Conservation (phyloP, 2,329 filamentous ascomycete species). For the Shiraia bambusicola region DNA sequence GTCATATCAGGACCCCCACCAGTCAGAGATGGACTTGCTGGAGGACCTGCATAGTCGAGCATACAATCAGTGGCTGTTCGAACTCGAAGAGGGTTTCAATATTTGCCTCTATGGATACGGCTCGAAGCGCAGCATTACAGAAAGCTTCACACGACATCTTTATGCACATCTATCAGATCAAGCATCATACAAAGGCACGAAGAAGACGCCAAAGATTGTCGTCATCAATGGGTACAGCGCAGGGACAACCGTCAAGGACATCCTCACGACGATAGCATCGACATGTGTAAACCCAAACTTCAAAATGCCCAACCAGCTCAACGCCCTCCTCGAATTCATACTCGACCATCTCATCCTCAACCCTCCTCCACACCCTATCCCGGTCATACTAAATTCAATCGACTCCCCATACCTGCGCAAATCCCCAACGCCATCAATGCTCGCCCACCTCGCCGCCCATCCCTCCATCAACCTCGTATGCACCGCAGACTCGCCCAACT, state of each 20-base stretch:
- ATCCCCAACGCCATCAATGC: conserved; percentile 65
- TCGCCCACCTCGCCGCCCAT: conserved; percentile 76
- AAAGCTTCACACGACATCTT: conserved; percentile 72
- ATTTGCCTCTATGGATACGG: conserved; percentile 87
- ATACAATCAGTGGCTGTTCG: conserved; percentile 91
- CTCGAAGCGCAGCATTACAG: conserved; percentile 76
- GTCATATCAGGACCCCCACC: conserved; percentile 68
- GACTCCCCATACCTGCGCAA: conserved; percentile 78
- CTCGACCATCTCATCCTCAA: conserved; percentile 59
- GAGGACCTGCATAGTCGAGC: conserved; percentile 74
- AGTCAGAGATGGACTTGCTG: conserved; percentile 68
- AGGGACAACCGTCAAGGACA: conserved; percentile 65
- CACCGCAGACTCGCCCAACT: conserved; percentile 85
- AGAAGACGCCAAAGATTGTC: conserved; percentile 63
- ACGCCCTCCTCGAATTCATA: conserved; percentile 68
- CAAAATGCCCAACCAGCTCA: conserved; percentile 65
- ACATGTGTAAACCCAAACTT: conserved; percentile 56
- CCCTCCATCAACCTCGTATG: conserved; percentile 71
- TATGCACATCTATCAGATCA: conserved; percentile 49
- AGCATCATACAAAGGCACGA: conserved; percentile 31
- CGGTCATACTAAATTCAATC: conserved; percentile 80
- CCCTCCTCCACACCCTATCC: conserved; percentile 51
- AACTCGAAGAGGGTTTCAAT: conserved; percentile 82
- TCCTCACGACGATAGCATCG: conserved; percentile 67
- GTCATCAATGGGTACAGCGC: conserved; percentile 83